Evolutionary conservation across 805 yeast species (phyloP).

Genomic region (Zygosaccharomyces bailii): DNA sequence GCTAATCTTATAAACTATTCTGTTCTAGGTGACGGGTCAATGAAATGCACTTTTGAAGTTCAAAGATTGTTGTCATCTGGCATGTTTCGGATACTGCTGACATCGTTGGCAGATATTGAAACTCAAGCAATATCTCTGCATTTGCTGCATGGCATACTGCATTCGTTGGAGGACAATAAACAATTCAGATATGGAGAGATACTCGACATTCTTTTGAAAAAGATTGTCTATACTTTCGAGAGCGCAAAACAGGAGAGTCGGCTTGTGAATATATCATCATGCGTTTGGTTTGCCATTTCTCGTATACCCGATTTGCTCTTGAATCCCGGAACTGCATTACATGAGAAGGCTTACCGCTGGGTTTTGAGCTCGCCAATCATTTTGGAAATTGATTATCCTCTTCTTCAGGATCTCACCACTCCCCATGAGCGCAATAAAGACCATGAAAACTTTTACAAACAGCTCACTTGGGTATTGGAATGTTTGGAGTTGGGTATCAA

Average conservation of each 20-base stretch:
- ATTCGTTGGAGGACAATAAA: constrained; percentile 40
- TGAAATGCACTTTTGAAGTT: constrained; percentile 44
- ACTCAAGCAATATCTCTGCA: constrained; percentile 32
- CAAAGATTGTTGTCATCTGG: constrained; percentile 55
- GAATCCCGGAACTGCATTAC: constrained; percentile 70
- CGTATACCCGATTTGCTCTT: constrained; percentile 53
- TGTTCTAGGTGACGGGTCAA: constrained; percentile 30
- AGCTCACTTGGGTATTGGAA: constrained; percentile 63
- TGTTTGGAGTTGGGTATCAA: constrained; percentile 47
- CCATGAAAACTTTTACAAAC: constrained; percentile 51
- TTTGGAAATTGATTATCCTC: constrained; percentile 43
- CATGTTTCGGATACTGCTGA: constrained; percentile 46
- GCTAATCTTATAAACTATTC: constrained; percentile 52
- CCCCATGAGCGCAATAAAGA: constrained; percentile 26
- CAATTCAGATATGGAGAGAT: constrained; percentile 55
- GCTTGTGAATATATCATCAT: constrained; percentile 37
- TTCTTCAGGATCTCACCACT: constrained; percentile 27
- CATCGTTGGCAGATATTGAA: constrained; percentile 40
- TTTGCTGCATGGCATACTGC: constrained; percentile 45
- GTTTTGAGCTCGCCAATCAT: constrained; percentile 47
- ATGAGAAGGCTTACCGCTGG: constrained; percentile 67
- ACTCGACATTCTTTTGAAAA: constrained; percentile 50
- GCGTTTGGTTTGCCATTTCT: constrained; percentile 55
- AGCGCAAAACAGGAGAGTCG: constrained; percentile 19
- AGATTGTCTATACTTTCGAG: constrained; percentile 37